Conservation (phyloP, 805 yeast genomes). For the Wickerhamomyces bisporus region DNA sequence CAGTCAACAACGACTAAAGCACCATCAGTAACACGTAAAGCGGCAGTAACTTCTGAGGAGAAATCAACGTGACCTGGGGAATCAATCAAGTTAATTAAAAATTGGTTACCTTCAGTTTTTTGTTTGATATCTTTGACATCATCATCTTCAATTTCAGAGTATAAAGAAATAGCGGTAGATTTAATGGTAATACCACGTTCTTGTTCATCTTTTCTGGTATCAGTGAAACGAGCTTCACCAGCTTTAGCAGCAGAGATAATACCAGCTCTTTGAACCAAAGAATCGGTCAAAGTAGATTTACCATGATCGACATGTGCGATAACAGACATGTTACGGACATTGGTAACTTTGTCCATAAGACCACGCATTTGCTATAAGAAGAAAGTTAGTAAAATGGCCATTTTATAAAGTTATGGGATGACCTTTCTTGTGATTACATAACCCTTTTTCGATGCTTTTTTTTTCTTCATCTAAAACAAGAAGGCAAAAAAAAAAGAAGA, state of each 20-base stretch:
- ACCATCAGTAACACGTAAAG: slow-evolving; percentile 99
- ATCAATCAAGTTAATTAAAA: slow-evolving; percentile 96
- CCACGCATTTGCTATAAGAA: slow-evolving; percentile 81
- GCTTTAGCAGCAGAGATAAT: slow-evolving; percentile 99
- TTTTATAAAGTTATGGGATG: neutral
- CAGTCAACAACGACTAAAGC: slow-evolving; percentile 99
- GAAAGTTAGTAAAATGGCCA: slow-evolving; percentile 13
- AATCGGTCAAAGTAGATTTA: slow-evolving; percentile 98
- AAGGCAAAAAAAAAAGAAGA: neutral
- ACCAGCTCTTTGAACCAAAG: slow-evolving; percentile 99
- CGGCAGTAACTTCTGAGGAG: slow-evolving; percentile 99
- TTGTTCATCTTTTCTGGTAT: slow-evolving; percentile 99
- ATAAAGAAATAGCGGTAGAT: slow-evolving; percentile 97
- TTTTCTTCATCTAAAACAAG: neutral
- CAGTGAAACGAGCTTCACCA: slow-evolving; percentile 99
- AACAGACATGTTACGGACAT: slow-evolving; percentile 99
- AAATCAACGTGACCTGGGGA: slow-evolving; percentile 99
- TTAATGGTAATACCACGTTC: slow-evolving; percentile 99
- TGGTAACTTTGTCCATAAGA: slow-evolving; percentile 99
- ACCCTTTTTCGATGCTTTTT: too few species aligned
- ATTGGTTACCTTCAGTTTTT: slow-evolving; percentile 77
- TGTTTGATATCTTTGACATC: slow-evolving; percentile 91
- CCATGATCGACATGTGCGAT: slow-evolving; percentile 99
- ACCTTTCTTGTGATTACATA: neutral
- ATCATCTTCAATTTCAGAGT: slow-evolving; percentile 80